Evolutionary conservation across 345 rosid genomes (phyloP).

Genomic region (Fremontodendron californicum): DNA sequence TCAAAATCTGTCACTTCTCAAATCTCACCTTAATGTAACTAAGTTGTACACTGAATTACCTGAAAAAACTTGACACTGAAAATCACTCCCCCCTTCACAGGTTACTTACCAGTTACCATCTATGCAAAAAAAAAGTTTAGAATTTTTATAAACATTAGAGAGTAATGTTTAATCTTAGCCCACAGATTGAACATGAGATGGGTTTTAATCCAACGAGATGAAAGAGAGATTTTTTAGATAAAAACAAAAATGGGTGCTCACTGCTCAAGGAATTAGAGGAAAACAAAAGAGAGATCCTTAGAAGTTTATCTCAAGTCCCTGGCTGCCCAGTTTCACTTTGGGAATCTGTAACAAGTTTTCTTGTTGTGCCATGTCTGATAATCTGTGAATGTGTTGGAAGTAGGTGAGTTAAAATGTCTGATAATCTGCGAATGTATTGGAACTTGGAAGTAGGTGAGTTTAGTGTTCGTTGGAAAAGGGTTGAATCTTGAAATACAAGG

Average conservation of each 20-base stretch:
- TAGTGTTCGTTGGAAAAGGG: neutral
- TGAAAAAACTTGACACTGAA: neutral
- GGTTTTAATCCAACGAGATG: neutral
- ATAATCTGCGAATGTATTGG: neutral
- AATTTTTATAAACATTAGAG: neutral
- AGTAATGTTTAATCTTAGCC: neutral
- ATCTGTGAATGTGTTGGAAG: too few species aligned
- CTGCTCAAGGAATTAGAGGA: too few species aligned
- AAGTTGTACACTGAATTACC: neutral
- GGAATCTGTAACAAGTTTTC: neutral
- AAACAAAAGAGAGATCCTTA: neutral
- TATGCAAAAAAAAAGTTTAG: neutral
- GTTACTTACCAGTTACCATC: neutral
- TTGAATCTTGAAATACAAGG: neutral
- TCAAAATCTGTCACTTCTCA: neutral
- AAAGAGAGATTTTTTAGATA: neutral
- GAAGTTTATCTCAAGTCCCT: neutral
- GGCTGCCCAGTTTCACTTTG: constrained; percentile 7
- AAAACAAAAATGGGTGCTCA: neutral
- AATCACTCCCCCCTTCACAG: neutral
- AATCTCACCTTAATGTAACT: neutral
- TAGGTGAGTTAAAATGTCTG: too few species aligned
- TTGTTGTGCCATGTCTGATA: constrained; percentile 2
- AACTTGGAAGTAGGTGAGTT: neutral
- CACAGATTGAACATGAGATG: neutral